phyloP scores from a whole-genome alignment of 1,284 basidiomycete species.

The Trichosporon asahii region DNA sequence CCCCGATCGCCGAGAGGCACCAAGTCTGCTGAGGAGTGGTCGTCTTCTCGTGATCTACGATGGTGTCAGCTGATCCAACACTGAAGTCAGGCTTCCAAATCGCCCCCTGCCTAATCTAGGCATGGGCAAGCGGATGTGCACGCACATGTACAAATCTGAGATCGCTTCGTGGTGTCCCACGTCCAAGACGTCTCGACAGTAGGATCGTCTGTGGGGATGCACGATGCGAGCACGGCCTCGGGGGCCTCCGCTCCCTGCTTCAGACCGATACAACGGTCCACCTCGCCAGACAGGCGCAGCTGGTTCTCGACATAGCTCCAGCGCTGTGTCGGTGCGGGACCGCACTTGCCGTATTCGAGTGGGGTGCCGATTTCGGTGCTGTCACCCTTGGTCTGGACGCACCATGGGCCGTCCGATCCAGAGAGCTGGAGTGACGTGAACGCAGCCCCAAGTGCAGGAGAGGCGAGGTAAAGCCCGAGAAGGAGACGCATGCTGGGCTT shows the following conservation, averaged over 20 bases:
- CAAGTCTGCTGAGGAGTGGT: not conserved
- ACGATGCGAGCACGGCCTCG: not conserved
- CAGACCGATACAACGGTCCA: not conserved
- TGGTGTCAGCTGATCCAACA: not conserved
- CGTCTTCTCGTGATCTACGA: not conserved
- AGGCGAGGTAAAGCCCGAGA: constrained; percentile 6
- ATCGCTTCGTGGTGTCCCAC: not conserved
- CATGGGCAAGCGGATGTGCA: not conserved
- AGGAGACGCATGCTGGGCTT: constrained; percentile 12
- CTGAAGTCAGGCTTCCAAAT: no score
- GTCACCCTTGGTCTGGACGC: not conserved
- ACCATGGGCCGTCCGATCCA: not conserved
- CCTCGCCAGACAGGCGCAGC: not conserved
- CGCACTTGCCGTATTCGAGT: not conserved
- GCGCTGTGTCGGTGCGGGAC: not conserved
- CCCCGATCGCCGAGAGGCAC: not conserved
- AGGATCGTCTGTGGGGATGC: not conserved
- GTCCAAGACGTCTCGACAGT: not conserved
- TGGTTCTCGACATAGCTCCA: not conserved
- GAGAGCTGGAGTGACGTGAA: not conserved
- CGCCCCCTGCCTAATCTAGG: no score
- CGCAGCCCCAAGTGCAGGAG: constrained; percentile 2
- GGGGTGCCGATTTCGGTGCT: not conserved
- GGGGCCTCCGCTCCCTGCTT: not conserved
- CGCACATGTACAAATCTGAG: not conserved